Percentiles rank a stretch among this genome's conserved stretches.
Evolutionary conservation across 2,329 filamentous ascomycete species (phyloP).

Genomic region (Clonostachys rosea): DNA sequence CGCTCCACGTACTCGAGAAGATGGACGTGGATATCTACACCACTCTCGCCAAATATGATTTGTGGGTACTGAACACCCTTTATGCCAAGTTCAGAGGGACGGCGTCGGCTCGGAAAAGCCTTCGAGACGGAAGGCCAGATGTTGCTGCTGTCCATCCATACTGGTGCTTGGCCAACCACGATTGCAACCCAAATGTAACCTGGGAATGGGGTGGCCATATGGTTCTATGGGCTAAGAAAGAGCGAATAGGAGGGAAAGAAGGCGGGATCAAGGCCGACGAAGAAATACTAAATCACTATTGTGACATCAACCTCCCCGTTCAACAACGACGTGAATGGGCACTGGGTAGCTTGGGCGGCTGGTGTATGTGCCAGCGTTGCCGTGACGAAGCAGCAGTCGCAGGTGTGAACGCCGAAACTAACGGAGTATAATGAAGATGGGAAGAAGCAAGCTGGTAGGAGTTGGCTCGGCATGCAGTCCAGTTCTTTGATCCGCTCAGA

Average conservation of each 20-base stretch:
- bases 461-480: too few species aligned
- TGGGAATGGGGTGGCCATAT: slow-evolving; percentile 91
- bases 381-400: slow-evolving; percentile 55
- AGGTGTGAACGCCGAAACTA: background rate
- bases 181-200: slow-evolving; percentile 88
- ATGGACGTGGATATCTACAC: slow-evolving; percentile 78
- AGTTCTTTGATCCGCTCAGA: too few species aligned
- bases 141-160: slow-evolving; percentile 90
- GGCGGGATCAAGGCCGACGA: slow-evolving; percentile 71
- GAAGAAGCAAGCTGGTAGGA: too few species aligned
- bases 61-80: slow-evolving; percentile 86
- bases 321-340: slow-evolving; percentile 86
- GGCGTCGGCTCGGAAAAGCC: slow-evolving; percentile 77
- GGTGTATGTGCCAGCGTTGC: slow-evolving; percentile 84
- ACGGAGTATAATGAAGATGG: too few species aligned
- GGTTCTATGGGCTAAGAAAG: slow-evolving; percentile 60
- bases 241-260: slow-evolving; percentile 42
- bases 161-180: slow-evolving; percentile 96
- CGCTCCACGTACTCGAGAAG: slow-evolving; percentile 75
- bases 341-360: slow-evolving; percentile 78
- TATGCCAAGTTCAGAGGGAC: slow-evolving; percentile 93
- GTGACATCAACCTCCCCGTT: slow-evolving; percentile 75
- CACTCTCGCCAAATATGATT: slow-evolving; percentile 53
- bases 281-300: slow-evolving; percentile 92
- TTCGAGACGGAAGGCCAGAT: slow-evolving; percentile 76